Percentiles rank a stretch among this genome's conserved stretches.
phyloP scores from a whole-genome alignment of 2,329 filamentous ascomycete genomes.

The Cladosporium phlei region DNA sequence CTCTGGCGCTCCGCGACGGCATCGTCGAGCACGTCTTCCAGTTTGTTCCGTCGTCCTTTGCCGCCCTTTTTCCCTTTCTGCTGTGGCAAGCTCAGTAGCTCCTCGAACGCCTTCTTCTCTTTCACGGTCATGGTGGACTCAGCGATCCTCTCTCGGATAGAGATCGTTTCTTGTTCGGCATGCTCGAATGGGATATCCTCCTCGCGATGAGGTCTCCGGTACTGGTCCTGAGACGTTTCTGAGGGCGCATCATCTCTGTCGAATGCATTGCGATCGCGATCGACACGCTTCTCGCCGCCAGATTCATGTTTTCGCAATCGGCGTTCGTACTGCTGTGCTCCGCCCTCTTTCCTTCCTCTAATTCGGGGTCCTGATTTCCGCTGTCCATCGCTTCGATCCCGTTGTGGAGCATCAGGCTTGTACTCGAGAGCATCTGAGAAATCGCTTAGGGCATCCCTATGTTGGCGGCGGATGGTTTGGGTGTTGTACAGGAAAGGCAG shows the following conservation, averaged over 20 bases:
- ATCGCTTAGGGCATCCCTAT: constrained; percentile 7
- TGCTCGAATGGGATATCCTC: constrained; percentile 11
- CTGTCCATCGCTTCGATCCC: too few relatives aligned
- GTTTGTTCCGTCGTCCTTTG: not conserved
- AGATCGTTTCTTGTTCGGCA: constrained; percentile 1
- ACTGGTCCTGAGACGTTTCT: too few relatives aligned
- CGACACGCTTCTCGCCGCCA: too few relatives aligned
- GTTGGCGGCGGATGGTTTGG: not conserved
- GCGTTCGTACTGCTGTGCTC: too few relatives aligned
- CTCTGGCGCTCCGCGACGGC: not conserved
- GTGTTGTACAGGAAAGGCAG: constrained; percentile 13
- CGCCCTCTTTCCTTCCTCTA: too few relatives aligned
- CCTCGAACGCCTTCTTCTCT: constrained; percentile 13
- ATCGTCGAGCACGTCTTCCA: not conserved
- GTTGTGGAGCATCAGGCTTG: too few relatives aligned
- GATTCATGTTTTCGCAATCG: too few relatives aligned
- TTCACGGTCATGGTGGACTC: constrained; percentile 7
- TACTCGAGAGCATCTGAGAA: too few relatives aligned
- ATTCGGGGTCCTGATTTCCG: not conserved
- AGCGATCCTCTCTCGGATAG: not conserved
- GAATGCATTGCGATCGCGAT: too few relatives aligned
- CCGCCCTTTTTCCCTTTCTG: not conserved
- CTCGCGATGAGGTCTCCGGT: not conserved
- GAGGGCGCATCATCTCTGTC: too few relatives aligned
- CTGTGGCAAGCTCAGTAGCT: not conserved